Evolutionary conservation across 1,284 basidiomycete genomes (phyloP), one percentile per base, ranked within the genome.

Genomic region (Cryptococcus hybrid): DNA sequence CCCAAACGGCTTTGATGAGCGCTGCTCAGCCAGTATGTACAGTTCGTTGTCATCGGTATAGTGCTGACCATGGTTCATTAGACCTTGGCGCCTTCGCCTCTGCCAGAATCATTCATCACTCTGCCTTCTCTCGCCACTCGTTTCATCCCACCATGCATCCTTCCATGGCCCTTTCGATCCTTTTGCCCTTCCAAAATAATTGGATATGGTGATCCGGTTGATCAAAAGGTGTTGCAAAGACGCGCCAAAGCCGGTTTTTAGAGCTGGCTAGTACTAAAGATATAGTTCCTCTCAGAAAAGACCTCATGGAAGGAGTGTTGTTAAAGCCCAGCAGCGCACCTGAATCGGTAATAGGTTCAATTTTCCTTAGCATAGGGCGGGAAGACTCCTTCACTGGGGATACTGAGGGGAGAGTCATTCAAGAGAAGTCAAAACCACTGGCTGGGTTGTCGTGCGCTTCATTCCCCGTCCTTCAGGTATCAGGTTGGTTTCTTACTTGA

Each of bases 361-460:
- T 63, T 0, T 77, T 73, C 48, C 70, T 77, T 50, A 70, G 67
- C 48, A 74, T 77, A 13, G 75, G 74, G 11, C 65, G 73, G 51
- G 75, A 73, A 54, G 74, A 74, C 54, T 59, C 64, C 3, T 71
- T 67, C 45, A 52, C 47, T 11, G 70, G 73, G 9, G 47, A 43
- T 9, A 46, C 46, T 7, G 24, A 36, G 3, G 60, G 36, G 53
- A 58, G 44, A n/a, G 48, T 54, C 58, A 64, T 51, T 62, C 60
- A 4, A 57, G 56, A 40, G 77, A 78, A 58, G 72, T 78, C 9
- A 66, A 67, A 34, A 78, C 77, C 30, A 77, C 75, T 0, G 77
- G 77, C 38, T 78, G 76, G 76, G 75, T 78, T 0, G 66, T 76
- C 1, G 65, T 78, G 30, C 66, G 72, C 18, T 76, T 78, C 51